Conservation (phyloP, 495 filamentous ascomycete genomes). For the Hypomontagnella monticulosa region DNA sequence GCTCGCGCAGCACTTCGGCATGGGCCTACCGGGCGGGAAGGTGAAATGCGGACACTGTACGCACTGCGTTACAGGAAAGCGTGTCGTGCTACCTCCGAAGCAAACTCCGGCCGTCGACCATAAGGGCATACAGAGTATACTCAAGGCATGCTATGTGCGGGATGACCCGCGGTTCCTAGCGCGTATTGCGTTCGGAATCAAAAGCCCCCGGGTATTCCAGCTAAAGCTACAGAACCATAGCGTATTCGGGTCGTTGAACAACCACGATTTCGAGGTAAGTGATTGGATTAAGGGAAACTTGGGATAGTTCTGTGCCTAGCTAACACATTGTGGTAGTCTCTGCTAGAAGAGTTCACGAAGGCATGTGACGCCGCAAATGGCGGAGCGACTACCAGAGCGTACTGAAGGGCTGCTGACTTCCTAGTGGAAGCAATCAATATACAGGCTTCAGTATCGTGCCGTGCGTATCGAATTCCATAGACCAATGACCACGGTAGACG, state of each 20-base stretch:
- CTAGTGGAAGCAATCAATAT: too few species aligned
- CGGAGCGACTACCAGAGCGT: background rate
- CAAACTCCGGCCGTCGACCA: conserved; percentile 45
- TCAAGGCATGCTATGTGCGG: conserved; percentile 50
- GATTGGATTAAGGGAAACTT: background rate
- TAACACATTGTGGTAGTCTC: background rate
- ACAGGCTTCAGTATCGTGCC: too few species aligned
- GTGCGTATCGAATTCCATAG: too few species aligned
- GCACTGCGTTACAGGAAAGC: conserved; percentile 57
- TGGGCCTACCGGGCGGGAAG: conserved; percentile 52
- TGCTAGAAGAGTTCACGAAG: background rate
- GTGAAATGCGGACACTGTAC: conserved; percentile 63
- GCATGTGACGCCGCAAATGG: background rate
- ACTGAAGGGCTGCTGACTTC: too few species aligned
- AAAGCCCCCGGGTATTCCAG: conserved; percentile 58
- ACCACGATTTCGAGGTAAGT: conserved; percentile 60
- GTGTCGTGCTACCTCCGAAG: conserved; percentile 46
- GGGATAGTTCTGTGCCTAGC: background rate
- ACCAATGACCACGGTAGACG: too few species aligned
- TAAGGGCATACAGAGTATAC: conserved; percentile 48
- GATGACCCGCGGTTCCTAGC: conserved; percentile 67
- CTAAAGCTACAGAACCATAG: conserved; percentile 53
- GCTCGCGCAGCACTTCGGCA: conserved; percentile 66
- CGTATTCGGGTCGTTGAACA: conserved; percentile 61
- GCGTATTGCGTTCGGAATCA: conserved; percentile 66